Evolutionary conservation across 345 rosid species (phyloP), one percentile per base, ranked within the genome.

Genomic region (Cardiospermum halicacabum): DNA sequence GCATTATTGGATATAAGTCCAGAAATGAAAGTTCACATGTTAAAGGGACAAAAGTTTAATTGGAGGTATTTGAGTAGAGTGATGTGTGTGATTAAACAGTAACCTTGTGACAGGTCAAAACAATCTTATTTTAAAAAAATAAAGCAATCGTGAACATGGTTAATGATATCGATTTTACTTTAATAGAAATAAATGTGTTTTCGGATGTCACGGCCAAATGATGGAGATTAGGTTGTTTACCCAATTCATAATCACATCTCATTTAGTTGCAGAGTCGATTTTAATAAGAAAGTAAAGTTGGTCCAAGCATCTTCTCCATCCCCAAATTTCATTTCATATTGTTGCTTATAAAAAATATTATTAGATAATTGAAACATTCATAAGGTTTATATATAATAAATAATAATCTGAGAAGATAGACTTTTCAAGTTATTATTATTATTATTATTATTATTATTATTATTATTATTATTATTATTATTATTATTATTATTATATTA

Each of bases 81-180:
- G 25, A 56, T 7, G 11, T 12, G 24, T 40, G 25, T 62, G 12
- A 42, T 36, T 30, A 0, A 1, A 19, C 31, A 36, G 53, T 42
- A 9, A 59, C 12, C 22, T 53, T 30, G 45, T 53, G 47, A 65
- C 1, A 16, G n/a, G 53, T 37, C 22, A 11, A 36, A 43, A 57
- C 36, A 32, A 18, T 64, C n/a, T 36, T 22, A 63, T 5, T 37
- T 24, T 1, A 16, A 2, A 5, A 18, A 47, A 5, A 7, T 9
- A 8, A 66, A 42, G 58, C 13, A 18, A 62, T 45, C 53, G n/a
- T n/a, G n/a, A n/a, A n/a, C n/a, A 74, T 74, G 70, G 39, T 13
- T 54, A 64, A 74, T 74, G 56, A 64, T 74, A 40, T 50, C 54
- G 7, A 16, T 3, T 19, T 27, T 26, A 19, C 10, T 39, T 57